phyloP scores from a whole-genome alignment of 73 alveolate genomes.

The Paramecium sexaurelia region DNA sequence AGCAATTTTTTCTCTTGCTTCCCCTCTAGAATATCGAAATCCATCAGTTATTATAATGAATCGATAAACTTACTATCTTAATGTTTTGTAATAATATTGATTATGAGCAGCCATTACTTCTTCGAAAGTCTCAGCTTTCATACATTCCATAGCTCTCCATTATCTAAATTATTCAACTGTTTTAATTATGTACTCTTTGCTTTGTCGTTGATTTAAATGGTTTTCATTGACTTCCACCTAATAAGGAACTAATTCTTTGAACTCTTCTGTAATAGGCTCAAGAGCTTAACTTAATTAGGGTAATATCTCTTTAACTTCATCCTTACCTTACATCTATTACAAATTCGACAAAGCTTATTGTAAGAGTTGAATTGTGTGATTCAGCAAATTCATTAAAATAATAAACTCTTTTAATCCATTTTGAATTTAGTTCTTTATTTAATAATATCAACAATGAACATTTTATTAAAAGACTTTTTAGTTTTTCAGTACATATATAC shows the following conservation, averaged over 20 bases:
- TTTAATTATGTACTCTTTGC: not conserved
- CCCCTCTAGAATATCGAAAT: slow-evolving; percentile 1
- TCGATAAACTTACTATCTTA: not conserved
- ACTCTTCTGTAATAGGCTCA: not conserved
- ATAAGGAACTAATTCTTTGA: slow-evolving; percentile 1
- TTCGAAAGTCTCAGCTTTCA: not conserved
- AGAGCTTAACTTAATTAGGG: not conserved
- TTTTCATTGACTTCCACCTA: not conserved
- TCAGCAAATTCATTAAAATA: not conserved
- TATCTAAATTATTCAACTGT: slow-evolving; percentile 13
- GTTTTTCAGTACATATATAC: not conserved
- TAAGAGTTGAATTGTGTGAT: not conserved
- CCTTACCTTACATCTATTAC: not conserved
- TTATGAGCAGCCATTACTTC: not conserved
- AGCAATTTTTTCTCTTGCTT: slow-evolving; percentile 2
- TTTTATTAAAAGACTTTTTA: not conserved
- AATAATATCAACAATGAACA: not conserved
- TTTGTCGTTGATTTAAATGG: not conserved
- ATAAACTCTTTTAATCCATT: not conserved
- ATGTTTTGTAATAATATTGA: not conserved
- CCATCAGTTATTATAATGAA: slow-evolving; percentile 16
- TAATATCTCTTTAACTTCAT: not conserved
- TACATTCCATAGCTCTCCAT: not conserved
- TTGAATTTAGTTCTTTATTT: not conserved
- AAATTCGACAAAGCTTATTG: not conserved